These are phyloP conservation scores for Clitoria ternatea DNA, from an alignment of 306 rosid species.

Conservation along the genomic window DNA sequence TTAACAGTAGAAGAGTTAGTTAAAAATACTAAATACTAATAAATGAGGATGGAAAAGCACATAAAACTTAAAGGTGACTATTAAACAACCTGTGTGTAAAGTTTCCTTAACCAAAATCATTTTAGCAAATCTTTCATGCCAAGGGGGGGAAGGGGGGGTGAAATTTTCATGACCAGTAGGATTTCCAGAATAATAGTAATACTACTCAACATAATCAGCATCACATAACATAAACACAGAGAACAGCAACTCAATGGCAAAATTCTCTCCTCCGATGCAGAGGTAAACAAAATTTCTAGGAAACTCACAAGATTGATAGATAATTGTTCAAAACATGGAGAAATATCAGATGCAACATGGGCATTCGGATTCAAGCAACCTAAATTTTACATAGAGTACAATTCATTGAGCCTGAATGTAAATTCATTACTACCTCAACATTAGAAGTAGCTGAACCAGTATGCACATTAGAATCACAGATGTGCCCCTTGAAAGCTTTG, in stretches of 20 bases:
- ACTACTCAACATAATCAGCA: neutral
- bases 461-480: conserved; percentile 22
- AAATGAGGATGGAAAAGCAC: neutral
- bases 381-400: neutral
- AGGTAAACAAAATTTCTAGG: neutral
- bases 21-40: neutral
- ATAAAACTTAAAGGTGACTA: neutral
- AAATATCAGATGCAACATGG: neutral
- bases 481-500: conserved; percentile 37
- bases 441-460: conserved; percentile 42
- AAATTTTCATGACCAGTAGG: neutral
- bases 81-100: neutral
- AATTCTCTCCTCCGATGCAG: neutral
- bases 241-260: neutral
- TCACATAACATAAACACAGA: neutral
- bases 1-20: conserved; percentile 11
- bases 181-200: neutral
- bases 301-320: neutral
- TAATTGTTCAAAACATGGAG: neutral
- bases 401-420: neutral
- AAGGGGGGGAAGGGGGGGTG: neutral
- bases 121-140: neutral
- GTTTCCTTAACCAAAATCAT: neutral
- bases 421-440: conserved; percentile 62
- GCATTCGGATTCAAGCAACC: neutral